phyloP scores from a whole-genome alignment of 228 moss, liverwort and hornwort genomes.

The Sphagnum magellanicum region DNA sequence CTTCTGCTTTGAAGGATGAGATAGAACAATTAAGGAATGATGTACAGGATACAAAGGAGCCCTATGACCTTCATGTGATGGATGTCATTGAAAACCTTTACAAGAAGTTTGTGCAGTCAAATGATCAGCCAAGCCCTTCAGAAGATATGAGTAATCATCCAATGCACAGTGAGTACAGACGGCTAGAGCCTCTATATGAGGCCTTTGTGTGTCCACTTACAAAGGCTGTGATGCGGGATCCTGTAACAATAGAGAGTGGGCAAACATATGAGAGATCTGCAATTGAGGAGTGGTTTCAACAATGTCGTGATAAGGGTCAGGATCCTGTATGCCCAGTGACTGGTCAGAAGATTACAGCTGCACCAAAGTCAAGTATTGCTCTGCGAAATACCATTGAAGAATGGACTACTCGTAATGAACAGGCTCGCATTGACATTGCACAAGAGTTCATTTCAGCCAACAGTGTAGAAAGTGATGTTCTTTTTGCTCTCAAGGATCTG shows the following conservation, averaged over 20 bases:
- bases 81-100: constrained; percentile 47
- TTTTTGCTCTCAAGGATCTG: constrained; percentile 45
- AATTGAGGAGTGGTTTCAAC: constrained; percentile 52
- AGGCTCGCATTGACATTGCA: constrained; percentile 49
- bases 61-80: constrained; percentile 44
- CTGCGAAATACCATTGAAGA: constrained; percentile 64
- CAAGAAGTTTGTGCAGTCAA: constrained; percentile 31
- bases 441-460: constrained; percentile 30
- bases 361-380: constrained; percentile 55
- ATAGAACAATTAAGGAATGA: constrained; percentile 38
- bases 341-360: constrained; percentile 35
- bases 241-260: constrained; percentile 45
- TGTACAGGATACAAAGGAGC: constrained; percentile 23
- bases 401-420: constrained; percentile 52
- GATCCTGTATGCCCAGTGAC: constrained; percentile 38
- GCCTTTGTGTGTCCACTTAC: constrained; percentile 60
- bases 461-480: constrained; percentile 32
- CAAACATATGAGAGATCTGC: constrained; percentile 41
- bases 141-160: constrained; percentile 13
- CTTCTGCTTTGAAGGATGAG: constrained; percentile 39
- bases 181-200: constrained; percentile 57
- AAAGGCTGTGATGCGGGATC: constrained; percentile 60
- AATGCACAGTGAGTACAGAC: constrained; percentile 36
- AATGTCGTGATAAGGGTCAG: constrained; percentile 43
- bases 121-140: constrained; percentile 42